Conservation (phyloP, 176 grass and related monocot species). For the Poa annua region DNA sequence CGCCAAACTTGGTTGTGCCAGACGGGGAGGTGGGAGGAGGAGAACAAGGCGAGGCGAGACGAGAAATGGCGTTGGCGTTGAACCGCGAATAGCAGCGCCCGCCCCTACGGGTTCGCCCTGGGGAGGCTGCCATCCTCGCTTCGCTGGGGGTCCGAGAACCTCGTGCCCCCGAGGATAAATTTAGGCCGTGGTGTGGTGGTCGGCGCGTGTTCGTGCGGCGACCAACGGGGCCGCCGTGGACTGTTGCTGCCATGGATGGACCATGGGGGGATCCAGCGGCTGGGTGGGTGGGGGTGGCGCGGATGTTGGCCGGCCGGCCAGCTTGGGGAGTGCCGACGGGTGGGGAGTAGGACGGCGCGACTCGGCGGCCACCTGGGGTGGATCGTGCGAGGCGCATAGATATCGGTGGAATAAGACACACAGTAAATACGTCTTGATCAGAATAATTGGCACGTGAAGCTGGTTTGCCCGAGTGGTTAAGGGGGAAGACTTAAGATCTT, state of each 20-base stretch:
- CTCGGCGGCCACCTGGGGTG: not conserved
- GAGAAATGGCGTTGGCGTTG: not conserved
- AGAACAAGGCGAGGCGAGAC: not conserved
- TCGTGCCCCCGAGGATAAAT: conserved; percentile 12
- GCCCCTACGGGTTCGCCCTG: no score
- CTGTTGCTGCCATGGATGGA: not conserved
- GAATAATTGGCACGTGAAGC: not conserved
- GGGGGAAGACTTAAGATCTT: conserved; percentile 99
- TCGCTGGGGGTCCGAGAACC: not conserved
- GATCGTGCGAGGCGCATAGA: not conserved
- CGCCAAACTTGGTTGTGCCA: not conserved
- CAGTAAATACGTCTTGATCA: no score
- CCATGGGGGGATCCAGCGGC: not conserved
- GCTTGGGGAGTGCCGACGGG: not conserved
- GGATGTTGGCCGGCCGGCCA: not conserved
- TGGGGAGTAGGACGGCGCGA: not conserved
- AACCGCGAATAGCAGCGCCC: conserved; percentile 28
- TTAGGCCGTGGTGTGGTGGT: not conserved
- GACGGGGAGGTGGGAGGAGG: not conserved
- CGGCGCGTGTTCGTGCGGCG: not conserved
- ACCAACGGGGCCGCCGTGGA: not conserved
- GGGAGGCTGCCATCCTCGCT: conserved; percentile 35
- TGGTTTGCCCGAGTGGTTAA: conserved; percentile 99
- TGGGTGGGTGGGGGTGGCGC: no score
- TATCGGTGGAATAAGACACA: no score